Evolutionary conservation across 1,284 basidiomycete species (phyloP).

Genomic region (Pseudozyma sp.): DNA sequence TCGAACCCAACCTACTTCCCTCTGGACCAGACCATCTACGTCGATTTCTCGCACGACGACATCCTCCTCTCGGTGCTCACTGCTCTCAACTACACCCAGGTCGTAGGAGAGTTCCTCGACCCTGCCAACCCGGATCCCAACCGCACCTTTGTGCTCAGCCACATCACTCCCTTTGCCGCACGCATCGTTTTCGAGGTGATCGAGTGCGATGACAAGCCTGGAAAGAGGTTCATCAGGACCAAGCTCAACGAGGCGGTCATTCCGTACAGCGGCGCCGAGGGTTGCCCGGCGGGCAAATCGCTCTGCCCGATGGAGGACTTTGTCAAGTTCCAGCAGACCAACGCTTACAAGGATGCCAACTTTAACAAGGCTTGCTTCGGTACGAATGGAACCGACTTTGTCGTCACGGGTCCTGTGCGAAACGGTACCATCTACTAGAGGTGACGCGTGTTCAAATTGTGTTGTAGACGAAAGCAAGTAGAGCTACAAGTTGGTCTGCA

Average conservation of each 20-base stretch:
- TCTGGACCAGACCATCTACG: slow-evolving; percentile 60
- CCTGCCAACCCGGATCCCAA: slow-evolving; percentile 34
- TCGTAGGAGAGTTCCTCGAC: slow-evolving; percentile 50
- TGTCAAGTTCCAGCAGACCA: slow-evolving; percentile 70
- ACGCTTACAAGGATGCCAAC: slow-evolving; percentile 55
- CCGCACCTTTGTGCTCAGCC: slow-evolving; percentile 51
- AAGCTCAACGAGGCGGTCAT: slow-evolving; percentile 89
- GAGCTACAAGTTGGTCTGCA: too few relatives aligned
- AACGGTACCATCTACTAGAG: slow-evolving; percentile 50
- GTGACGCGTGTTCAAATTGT: too few relatives aligned
- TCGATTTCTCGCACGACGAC: slow-evolving; percentile 65
- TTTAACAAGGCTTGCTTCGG: slow-evolving; percentile 62
- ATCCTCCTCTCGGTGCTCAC: slow-evolving; percentile 59
- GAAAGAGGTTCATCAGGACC: slow-evolving; percentile 77
- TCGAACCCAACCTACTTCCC: slow-evolving; percentile 56
- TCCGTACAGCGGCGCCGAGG: slow-evolving; percentile 82
- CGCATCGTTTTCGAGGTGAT: slow-evolving; percentile 55
- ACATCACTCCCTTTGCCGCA: slow-evolving; percentile 58
- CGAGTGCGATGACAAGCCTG: slow-evolving; percentile 34
- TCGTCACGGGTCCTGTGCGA: slow-evolving; percentile 46
- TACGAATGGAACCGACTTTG: slow-evolving; percentile 57
- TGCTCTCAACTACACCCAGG: slow-evolving; percentile 63
- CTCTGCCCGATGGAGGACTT: slow-evolving; percentile 83
- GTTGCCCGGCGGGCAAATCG: slow-evolving; percentile 76
- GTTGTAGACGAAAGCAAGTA: too few relatives aligned